phyloP scores from a whole-genome alignment of 306 rosid genomes.

The Purshia tridentata region DNA sequence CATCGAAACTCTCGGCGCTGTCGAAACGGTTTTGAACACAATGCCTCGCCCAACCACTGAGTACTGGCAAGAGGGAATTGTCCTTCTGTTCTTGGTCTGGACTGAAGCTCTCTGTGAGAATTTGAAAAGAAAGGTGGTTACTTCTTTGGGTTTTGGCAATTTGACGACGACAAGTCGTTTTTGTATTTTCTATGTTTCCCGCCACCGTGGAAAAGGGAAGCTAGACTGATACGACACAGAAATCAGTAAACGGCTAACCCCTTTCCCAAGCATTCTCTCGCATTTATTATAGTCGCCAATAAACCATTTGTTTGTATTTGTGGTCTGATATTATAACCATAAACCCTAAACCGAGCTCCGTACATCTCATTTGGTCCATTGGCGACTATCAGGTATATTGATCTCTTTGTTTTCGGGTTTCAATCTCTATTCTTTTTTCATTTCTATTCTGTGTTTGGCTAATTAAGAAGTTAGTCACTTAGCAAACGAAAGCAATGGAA shows the following conservation, averaged over 20 bases:
- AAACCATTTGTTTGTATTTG: too few species aligned
- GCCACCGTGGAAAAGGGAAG: neutral
- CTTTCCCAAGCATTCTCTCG: neutral
- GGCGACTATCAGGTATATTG: neutral
- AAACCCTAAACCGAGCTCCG: constrained; percentile 18
- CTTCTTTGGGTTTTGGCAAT: too few species aligned
- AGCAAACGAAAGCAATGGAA: neutral
- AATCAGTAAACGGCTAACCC: neutral
- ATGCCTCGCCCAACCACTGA: constrained; percentile 61
- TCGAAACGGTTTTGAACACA: constrained; percentile 49
- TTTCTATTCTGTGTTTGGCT: neutral
- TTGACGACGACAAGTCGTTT: neutral
- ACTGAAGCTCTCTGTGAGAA: neutral
- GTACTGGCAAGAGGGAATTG: neutral
- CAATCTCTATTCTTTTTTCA: neutral
- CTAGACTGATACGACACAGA: too few species aligned
- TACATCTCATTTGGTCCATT: neutral
- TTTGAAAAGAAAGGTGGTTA: neutral
- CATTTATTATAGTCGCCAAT: neutral
- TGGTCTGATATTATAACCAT: neutral
- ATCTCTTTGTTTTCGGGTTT: neutral
- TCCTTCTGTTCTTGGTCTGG: too few species aligned
- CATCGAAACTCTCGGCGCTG: constrained; percentile 31
- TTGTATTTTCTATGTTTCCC: too few species aligned
- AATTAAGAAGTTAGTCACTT: neutral